Percentiles rank a stretch among this genome's conserved stretches.
phyloP scores from a whole-genome alignment of 208 protist genomes.

The Kentomonas sorsogonicus region DNA sequence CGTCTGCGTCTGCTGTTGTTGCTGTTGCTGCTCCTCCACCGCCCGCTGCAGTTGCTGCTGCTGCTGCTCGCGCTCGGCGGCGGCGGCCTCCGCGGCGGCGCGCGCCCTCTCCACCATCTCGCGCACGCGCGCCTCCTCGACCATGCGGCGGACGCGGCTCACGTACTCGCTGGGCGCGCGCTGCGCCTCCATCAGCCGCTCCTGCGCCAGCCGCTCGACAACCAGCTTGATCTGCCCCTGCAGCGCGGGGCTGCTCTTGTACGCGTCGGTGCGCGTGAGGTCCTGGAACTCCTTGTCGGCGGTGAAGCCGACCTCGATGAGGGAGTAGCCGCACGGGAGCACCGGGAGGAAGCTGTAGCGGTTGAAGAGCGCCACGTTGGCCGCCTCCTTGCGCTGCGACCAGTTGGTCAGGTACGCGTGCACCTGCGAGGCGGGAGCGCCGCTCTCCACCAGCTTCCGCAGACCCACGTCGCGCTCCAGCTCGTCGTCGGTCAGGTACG shows the following conservation, averaged over 20 bases:
- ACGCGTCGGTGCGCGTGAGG: constrained; percentile 18
- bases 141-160: constrained; percentile 25
- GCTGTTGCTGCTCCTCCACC: no score
- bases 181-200: constrained; percentile 20
- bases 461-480: constrained; percentile 35
- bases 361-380: constrained; percentile 59
- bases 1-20: no score
- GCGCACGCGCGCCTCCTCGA: constrained; percentile 21
- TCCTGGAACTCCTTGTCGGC: constrained; percentile 34
- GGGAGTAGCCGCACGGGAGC: constrained; percentile 44
- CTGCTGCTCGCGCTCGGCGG: no score
- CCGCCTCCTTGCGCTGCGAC: constrained; percentile 51
- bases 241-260: constrained; percentile 20
- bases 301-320: constrained; percentile 47
- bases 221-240: constrained; percentile 35
- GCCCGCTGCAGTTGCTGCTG: no score
- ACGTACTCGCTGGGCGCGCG: constrained; percentile 18
- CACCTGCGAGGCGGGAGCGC: constrained; percentile 10
- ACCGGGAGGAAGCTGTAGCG: constrained; percentile 50
- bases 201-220: constrained; percentile 37
- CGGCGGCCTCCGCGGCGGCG: no score
- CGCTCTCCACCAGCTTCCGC: constrained; percentile 25
- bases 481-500: constrained; percentile 43
- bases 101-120: no score
- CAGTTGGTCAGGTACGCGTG: constrained; percentile 24